These are phyloP conservation scores for Amanita rubescens DNA, from an alignment of 768 basidiomycete species.

Conservation along the genomic window DNA sequence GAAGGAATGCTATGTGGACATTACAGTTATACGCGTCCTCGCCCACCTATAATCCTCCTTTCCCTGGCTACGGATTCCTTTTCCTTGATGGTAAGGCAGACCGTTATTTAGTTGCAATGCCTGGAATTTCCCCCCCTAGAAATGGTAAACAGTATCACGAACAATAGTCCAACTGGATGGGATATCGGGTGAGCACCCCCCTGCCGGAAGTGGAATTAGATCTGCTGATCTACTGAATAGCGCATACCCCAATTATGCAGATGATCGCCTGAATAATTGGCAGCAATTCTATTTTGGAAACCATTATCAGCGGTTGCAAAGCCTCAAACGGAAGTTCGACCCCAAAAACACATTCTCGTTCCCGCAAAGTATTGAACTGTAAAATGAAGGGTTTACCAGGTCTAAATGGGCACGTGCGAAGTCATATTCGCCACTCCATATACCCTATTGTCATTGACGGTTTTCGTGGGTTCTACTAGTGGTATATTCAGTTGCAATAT, in stretches of 20 bases:
- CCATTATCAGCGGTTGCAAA: constrained; percentile 24
- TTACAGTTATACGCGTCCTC: constrained; percentile 42
- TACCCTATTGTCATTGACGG: neutral
- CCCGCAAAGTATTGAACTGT: constrained; percentile 15
- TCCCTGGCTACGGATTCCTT: constrained; percentile 30
- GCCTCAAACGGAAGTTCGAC: constrained; percentile 27
- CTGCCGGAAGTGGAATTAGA: no score
- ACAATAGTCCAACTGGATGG: constrained; percentile 30
- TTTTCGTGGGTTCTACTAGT: no score
- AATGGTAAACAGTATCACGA: constrained; percentile 25
- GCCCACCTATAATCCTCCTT: constrained; percentile 26
- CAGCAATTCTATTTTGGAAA: constrained; percentile 24
- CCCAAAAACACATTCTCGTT: constrained; percentile 32
- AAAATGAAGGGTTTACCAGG: neutral
- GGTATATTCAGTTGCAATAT: no score
- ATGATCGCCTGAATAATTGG: constrained; percentile 27
- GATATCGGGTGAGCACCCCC: constrained; percentile 25
- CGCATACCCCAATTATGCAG: constrained; percentile 34
- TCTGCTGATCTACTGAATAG: neutral
- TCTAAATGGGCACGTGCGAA: neutral
- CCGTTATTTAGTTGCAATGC: neutral
- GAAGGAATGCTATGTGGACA: constrained; percentile 30
- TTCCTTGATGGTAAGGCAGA: constrained; percentile 30
- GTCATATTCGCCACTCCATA: neutral
- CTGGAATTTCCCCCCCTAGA: constrained; percentile 11